phyloP scores from a whole-genome alignment of 2,329 filamentous ascomycete genomes.

The Penicillium janthinellum region DNA sequence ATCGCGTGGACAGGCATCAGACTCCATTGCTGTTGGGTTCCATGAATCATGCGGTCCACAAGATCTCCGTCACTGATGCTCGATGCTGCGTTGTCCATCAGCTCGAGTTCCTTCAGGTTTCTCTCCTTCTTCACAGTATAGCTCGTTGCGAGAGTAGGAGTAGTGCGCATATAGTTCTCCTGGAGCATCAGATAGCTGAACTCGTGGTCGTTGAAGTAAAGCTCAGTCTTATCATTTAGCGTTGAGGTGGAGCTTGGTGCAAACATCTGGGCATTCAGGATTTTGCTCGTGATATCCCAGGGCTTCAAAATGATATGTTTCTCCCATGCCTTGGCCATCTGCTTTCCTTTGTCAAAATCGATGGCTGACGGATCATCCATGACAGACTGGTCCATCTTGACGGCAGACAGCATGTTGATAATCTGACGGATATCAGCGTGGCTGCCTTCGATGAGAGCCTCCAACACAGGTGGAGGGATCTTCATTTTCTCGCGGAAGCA shows the following conservation, averaged over 20 bases:
- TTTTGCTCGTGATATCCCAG: conserved; percentile 96
- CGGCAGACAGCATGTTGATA: conserved; percentile 96
- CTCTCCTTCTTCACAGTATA: conserved; percentile 69
- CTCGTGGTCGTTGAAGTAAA: conserved; percentile 99
- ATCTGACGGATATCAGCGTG: conserved; percentile 96
- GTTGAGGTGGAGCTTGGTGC: conserved; percentile 78
- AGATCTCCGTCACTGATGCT: conserved; percentile 97
- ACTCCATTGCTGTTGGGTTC: conserved; percentile 96
- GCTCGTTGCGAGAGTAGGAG: conserved; percentile 65
- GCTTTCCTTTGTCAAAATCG: conserved; percentile 81
- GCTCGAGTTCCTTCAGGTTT: conserved; percentile 79
- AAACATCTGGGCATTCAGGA: conserved; percentile 86
- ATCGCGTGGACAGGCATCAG: conserved; percentile 95
- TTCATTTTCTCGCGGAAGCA: conserved; percentile 89
- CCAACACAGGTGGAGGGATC: conserved; percentile 78
- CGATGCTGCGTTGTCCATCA: conserved; percentile 84
- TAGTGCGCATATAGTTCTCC: conserved; percentile 91
- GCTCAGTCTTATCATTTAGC: conserved; percentile 94
- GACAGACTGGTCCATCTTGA: conserved; percentile 78
- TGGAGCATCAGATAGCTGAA: conserved; percentile 98
- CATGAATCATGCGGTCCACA: conserved; percentile 97
- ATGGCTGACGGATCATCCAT: conserved; percentile 79
- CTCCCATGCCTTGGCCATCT: conserved; percentile 97
- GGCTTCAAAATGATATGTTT: conserved; percentile 96
- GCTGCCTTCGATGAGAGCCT: conserved; percentile 92